phyloP scores from a whole-genome alignment of 2,329 filamentous ascomycete genomes.

The Fusarium sp. region DNA sequence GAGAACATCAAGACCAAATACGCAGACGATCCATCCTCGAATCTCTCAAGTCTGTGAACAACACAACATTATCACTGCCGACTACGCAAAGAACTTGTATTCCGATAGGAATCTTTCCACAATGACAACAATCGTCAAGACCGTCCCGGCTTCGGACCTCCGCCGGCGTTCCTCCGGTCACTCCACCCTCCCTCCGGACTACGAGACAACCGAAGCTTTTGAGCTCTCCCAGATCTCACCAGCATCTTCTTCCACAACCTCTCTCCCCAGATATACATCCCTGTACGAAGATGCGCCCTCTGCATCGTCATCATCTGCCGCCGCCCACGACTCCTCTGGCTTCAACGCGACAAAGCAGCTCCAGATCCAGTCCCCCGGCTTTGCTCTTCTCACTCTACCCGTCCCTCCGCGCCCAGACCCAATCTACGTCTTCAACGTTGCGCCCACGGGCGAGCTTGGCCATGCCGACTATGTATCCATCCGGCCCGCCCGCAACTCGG shows the following conservation, averaged over 20 bases:
- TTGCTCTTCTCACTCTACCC: constrained; percentile 61
- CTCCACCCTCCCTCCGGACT: constrained; percentile 50
- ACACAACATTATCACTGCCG: not conserved
- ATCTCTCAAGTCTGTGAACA: not conserved
- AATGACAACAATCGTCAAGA: constrained; percentile 30
- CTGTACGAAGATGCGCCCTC: constrained; percentile 12
- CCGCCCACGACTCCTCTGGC: constrained; percentile 24
- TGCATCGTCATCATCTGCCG: constrained; percentile 23
- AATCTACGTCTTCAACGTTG: constrained; percentile 61
- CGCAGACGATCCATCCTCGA: too few species aligned
- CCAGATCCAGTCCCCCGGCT: constrained; percentile 66
- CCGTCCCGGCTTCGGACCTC: constrained; percentile 7
- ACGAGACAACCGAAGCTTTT: constrained; percentile 41
- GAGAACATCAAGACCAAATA: not conserved
- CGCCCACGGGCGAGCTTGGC: constrained; percentile 57
- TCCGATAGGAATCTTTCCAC: not conserved
- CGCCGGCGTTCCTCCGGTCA: constrained; percentile 26
- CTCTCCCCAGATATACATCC: constrained; percentile 49
- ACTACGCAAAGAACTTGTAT: not conserved
- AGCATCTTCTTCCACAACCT: constrained; percentile 47
- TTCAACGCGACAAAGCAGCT: constrained; percentile 63
- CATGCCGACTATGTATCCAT: constrained; percentile 66
- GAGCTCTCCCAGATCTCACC: constrained; percentile 47
- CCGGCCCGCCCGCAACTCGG: constrained; percentile 63
- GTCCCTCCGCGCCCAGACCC: constrained; percentile 55